These are phyloP conservation scores for Myxozyma monticola DNA, from an alignment of 805 yeast genomes.

Conservation along the genomic window DNA sequence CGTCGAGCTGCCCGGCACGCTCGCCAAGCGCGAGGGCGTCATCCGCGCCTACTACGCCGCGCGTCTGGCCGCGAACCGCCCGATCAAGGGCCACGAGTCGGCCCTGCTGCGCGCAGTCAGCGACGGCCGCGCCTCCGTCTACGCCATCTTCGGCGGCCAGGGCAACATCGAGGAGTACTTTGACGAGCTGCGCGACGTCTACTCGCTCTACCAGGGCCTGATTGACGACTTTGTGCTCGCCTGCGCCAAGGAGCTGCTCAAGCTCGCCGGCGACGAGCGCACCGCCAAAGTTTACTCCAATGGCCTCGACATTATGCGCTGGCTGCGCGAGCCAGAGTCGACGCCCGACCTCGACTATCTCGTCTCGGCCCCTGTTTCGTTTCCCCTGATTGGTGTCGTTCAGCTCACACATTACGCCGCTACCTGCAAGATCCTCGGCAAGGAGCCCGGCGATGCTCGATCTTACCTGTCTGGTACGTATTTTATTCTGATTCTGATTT, in stretches of 20 bases:
- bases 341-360: conserved; percentile 90
- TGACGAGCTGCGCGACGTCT: conserved; percentile 88
- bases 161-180: conserved; percentile 98
- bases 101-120: conserved; percentile 67
- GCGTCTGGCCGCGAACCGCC: conserved; percentile 50
- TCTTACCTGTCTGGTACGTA: conserved; percentile 44
- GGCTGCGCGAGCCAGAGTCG: conserved; percentile 82
- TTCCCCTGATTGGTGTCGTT: conserved; percentile 96
- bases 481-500: background rate
- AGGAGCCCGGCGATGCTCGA: conserved; percentile 86
- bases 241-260: conserved; percentile 66
- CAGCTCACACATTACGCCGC: conserved; percentile 92
- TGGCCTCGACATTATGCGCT: conserved; percentile 82
- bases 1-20: conserved; percentile 55
- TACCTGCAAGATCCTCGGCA: conserved; percentile 79
- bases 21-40: conserved; percentile 67
- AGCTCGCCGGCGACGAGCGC: conserved; percentile 67
- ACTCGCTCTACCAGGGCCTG: conserved; percentile 73
- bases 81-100: conserved; percentile 52
- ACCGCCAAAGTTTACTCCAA: conserved; percentile 88
- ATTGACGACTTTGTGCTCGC: conserved; percentile 67
- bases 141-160: conserved; percentile 97
- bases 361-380: conserved; percentile 87
- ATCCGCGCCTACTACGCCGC: conserved; percentile 77
- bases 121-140: conserved; percentile 56